These are phyloP conservation scores for Apiospora malaysiana DNA, from an alignment of 2,329 filamentous ascomycete genomes.

Conservation along the genomic window DNA sequence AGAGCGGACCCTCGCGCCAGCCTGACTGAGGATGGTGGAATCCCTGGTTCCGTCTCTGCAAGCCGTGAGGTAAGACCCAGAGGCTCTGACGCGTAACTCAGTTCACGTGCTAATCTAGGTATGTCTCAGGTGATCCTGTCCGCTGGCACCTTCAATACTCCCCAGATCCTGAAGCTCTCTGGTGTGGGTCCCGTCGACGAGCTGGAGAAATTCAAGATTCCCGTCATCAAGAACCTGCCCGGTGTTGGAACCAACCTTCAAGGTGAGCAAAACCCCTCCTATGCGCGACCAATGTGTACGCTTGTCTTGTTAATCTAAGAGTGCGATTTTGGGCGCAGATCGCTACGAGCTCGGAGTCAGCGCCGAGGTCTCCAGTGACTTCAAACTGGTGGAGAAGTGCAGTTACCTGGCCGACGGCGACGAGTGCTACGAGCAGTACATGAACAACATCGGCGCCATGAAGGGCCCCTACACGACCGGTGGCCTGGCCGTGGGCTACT, in stretches of 20 bases:
- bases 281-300: not conserved
- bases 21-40: conserved; percentile 30
- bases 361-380: conserved; percentile 44
- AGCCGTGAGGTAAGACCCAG: conserved; percentile 21
- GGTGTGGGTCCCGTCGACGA: conserved; percentile 50
- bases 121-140: conserved; percentile 52
- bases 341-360: conserved; percentile 54
- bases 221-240: conserved; percentile 60
- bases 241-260: conserved; percentile 68
- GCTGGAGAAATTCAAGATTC: conserved; percentile 51
- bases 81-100: no score
- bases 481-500: conserved; percentile 54
- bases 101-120: not conserved
- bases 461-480: conserved; percentile 44
- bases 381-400: conserved; percentile 36
- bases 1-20: conserved; percentile 46
- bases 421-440: conserved; percentile 43
- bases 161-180: conserved; percentile 52
- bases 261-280: conserved; percentile 31
- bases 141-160: conserved; percentile 53
- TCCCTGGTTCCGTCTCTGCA: conserved; percentile 11
- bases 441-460: conserved; percentile 25
- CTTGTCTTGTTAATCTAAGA: not conserved
- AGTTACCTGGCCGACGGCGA: conserved; percentile 40
- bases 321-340: conserved; percentile 35